Conservation (phyloP, 1,284 basidiomycete genomes). For the Leccinum angustisporum region DNA sequence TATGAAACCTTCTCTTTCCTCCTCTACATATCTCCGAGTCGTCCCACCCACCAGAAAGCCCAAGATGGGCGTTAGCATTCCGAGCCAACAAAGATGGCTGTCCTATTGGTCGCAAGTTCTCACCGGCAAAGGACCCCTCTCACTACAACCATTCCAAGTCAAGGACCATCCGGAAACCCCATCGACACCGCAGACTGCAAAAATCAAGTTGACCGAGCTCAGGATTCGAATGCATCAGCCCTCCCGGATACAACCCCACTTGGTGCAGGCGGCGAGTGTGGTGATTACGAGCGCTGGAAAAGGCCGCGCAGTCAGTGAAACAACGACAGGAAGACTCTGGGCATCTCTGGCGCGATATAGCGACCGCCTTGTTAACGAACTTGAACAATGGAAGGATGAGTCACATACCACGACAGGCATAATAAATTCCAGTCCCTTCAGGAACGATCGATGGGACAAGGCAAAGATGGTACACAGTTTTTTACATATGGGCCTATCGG, state of each 20-base stretch:
- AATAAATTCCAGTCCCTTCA: constrained; percentile 42
- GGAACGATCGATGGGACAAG: constrained; percentile 62
- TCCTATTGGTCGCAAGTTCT: constrained; percentile 74
- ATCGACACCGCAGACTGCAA: constrained; percentile 16
- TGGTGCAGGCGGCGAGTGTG: constrained; percentile 56
- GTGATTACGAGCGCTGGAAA: constrained; percentile 47
- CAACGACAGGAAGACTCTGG: constrained; percentile 56
- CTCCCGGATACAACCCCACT: constrained; percentile 46
- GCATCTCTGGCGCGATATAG: constrained; percentile 76
- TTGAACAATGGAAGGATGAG: constrained; percentile 60
- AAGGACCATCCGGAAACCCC: constrained; percentile 2
- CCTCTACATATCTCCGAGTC: constrained; percentile 4
- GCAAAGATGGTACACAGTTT: constrained; percentile 78
- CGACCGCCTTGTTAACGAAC: constrained; percentile 59
- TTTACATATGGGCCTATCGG: constrained; percentile 53
- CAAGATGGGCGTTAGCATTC: constrained; percentile 72
- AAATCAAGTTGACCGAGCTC: constrained; percentile 51
- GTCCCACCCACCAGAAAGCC: constrained; percentile 40
- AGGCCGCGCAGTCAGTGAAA: constrained; percentile 32
- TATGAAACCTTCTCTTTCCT: constrained; percentile 53
- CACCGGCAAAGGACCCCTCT: constrained; percentile 49
- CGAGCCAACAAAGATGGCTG: constrained; percentile 71
- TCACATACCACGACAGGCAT: constrained; percentile 36
- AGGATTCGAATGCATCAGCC: constrained; percentile 58
- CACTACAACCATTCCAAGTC: constrained; percentile 40